Evolutionary conservation across 169 alveolate genomes (phyloP).

Genomic region (Cryptosporidium sp.): DNA sequence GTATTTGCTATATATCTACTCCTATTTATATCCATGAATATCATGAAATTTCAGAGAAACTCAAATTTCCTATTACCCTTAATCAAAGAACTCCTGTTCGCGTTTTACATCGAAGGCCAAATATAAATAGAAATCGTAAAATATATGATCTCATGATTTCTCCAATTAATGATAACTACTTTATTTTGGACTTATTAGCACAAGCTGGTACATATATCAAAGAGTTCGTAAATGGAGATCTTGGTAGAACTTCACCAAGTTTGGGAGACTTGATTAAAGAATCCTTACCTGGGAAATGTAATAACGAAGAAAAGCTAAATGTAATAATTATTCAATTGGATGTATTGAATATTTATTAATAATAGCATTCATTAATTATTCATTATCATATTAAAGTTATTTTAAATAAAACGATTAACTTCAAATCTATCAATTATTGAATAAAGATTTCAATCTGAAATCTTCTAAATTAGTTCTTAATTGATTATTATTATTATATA

Average conservation of each 20-base stretch:
- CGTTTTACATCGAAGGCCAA: slow-evolving; percentile 90
- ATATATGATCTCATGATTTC: slow-evolving; percentile 82
- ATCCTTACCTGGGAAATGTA: slow-evolving; percentile 12
- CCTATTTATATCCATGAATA: slow-evolving; percentile 77
- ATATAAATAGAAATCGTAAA: slow-evolving; percentile 83
- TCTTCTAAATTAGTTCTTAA: not conserved
- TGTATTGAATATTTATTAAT: slow-evolving; percentile 22
- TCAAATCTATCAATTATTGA: not conserved
- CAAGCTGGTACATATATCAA: slow-evolving; percentile 92
- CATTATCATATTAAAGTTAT: too few relatives aligned
- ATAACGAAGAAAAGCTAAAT: not conserved
- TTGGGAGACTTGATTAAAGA: slow-evolving; percentile 83
- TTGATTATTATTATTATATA: too few relatives aligned
- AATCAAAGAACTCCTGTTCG: slow-evolving; percentile 90
- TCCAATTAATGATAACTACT: slow-evolving; percentile 85
- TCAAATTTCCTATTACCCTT: slow-evolving; percentile 70
- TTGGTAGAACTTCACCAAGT: slow-evolving; percentile 90
- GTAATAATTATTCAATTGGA: slow-evolving; percentile 53
- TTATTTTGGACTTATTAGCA: slow-evolving; percentile 85
- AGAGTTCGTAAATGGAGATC: slow-evolving; percentile 92
- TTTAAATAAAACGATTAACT: too few relatives aligned
- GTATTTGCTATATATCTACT: slow-evolving; percentile 82
- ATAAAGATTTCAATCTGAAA: too few relatives aligned
- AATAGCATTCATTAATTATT: not conserved
- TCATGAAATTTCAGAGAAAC: slow-evolving; percentile 70